These are phyloP conservation scores for Eutypa lata DNA, from an alignment of 2,329 filamentous ascomycete species.

Conservation along the genomic window DNA sequence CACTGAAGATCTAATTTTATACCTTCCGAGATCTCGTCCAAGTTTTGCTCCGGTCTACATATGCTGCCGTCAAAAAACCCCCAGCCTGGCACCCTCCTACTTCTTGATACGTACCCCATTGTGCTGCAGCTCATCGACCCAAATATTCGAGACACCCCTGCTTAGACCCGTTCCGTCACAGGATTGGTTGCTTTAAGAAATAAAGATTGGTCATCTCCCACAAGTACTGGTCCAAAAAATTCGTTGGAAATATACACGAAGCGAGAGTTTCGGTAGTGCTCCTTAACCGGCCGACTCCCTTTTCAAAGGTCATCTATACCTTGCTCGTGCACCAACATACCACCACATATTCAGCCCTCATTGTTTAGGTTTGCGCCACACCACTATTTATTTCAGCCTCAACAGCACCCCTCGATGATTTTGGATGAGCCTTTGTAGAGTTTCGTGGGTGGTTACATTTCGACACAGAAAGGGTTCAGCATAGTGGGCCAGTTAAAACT, in stretches of 20 bases:
- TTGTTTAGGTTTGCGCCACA: constrained; percentile 16
- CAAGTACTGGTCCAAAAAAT: constrained; percentile 2
- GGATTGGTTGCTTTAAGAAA: constrained; percentile 15
- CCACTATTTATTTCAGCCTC: constrained; percentile 12
- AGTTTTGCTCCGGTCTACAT: neutral
- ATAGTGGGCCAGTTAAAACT: constrained; percentile 2
- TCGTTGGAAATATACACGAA: constrained; percentile 15
- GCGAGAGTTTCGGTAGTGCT: constrained; percentile 4
- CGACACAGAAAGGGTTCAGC: neutral
- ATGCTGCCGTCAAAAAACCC: neutral
- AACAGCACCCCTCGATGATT: neutral
- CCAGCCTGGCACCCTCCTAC: neutral
- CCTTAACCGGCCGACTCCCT: constrained; percentile 13
- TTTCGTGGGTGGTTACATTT: neutral
- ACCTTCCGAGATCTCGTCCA: neutral
- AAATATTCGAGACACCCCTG: constrained; percentile 14
- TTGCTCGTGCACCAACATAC: constrained; percentile 14
- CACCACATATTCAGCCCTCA: constrained; percentile 10
- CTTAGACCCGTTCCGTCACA: constrained; percentile 12
- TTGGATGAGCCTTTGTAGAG: neutral
- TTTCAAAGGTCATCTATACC: constrained; percentile 12
- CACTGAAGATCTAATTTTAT: neutral
- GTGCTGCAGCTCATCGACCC: constrained; percentile 15
- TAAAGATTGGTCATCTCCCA: constrained; percentile 12
- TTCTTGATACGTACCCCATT: constrained; percentile 9